phyloP scores from a whole-genome alignment of 1,139 yeast genomes.

The Taphrina wiesneri region DNA sequence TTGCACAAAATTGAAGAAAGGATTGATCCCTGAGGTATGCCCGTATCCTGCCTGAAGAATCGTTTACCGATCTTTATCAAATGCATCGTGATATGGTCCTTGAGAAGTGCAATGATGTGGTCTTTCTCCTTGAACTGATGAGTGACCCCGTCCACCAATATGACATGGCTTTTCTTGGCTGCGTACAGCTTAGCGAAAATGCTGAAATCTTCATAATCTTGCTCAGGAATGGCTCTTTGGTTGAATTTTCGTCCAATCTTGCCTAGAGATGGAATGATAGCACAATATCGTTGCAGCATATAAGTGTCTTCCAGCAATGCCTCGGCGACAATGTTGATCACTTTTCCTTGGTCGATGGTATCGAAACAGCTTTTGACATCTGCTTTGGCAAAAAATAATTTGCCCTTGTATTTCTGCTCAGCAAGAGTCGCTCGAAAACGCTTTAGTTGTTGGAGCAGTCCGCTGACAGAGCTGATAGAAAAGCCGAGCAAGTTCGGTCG shows the following conservation, averaged over 20 bases:
- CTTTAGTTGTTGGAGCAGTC: conserved; percentile 15
- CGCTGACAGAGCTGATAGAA: conserved; percentile 28
- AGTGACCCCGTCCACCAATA: conserved; percentile 32
- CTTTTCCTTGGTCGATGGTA: conserved; percentile 45
- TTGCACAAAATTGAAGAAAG: conserved; percentile 77
- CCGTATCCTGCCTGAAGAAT: conserved; percentile 56
- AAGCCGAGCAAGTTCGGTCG: conserved; percentile 42
- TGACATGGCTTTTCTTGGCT: conserved; percentile 16
- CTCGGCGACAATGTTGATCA: conserved; percentile 30
- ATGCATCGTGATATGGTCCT: conserved; percentile 50
- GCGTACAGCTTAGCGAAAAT: conserved; percentile 17
- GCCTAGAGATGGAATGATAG: conserved; percentile 20
- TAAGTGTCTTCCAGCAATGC: conserved; percentile 32
- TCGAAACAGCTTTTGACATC: conserved; percentile 84
- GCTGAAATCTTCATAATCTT: conserved; percentile 18
- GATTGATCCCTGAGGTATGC: conserved; percentile 85
- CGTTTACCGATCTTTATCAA: conserved; percentile 47
- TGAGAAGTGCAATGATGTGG: conserved; percentile 41
- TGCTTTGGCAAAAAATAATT: conserved; percentile 61
- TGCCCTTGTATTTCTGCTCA: conserved; percentile 37
- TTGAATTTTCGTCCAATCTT: conserved; percentile 13
- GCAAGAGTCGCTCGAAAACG: conserved; percentile 20
- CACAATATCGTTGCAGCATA: conserved; percentile 34
- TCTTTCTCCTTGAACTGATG: conserved; percentile 33
- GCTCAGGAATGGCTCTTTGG: conserved; percentile 23